A percentile compares a stretch with the other conserved stretches of the same genome.
Evolutionary conservation across 306 rosid genomes (phyloP).

Genomic region (Rubus idaeus): DNA sequence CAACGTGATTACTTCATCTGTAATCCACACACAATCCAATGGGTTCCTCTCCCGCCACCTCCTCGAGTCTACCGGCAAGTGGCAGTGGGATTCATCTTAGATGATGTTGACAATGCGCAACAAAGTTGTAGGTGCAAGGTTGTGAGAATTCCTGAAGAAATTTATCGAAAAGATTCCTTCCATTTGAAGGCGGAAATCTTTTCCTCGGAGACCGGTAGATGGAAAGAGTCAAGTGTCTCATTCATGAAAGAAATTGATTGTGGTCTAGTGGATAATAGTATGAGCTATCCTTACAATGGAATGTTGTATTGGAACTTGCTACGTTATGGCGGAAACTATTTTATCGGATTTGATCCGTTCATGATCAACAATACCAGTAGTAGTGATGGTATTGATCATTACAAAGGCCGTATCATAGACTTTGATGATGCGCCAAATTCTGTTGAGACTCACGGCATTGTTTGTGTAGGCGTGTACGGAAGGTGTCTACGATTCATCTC

Average conservation of each 20-base stretch:
- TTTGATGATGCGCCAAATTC: background rate
- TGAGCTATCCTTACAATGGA: background rate
- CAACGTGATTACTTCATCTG: background rate
- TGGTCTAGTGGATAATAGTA: too few species aligned
- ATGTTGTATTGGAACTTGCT: background rate
- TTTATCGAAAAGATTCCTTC: too few species aligned
- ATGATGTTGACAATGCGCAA: background rate
- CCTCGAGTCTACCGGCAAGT: background rate
- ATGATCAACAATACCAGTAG: background rate
- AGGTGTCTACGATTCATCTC: too few species aligned
- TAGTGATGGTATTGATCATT: background rate
- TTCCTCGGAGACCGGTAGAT: background rate
- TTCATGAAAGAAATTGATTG: too few species aligned
- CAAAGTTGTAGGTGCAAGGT: background rate
- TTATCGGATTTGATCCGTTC: background rate
- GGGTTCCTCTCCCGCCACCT: background rate
- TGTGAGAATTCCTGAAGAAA: background rate
- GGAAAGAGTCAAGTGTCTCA: background rate
- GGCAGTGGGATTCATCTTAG: background rate
- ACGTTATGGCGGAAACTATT: too few species aligned
- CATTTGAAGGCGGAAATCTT: background rate
- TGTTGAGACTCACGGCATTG: too few species aligned
- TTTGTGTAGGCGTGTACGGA: background rate
- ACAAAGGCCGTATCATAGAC: background rate
- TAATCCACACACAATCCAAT: background rate